These are phyloP conservation scores for Umbelopsis sp. DNA, from an alignment of 371 early-diverging fungal species.

Conservation along the genomic window DNA sequence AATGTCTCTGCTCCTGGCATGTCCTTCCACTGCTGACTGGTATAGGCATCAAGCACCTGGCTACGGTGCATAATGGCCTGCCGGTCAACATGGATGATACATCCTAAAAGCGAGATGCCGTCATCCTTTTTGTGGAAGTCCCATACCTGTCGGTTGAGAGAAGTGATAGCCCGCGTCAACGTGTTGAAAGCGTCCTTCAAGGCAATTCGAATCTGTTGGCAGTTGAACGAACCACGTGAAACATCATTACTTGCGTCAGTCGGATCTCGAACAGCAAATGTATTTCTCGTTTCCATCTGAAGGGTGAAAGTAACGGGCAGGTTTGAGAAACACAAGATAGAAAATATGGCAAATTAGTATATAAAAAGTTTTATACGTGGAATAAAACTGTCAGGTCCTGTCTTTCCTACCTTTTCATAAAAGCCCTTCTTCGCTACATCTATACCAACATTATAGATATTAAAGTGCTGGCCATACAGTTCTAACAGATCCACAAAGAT, in stretches of 20 bases:
- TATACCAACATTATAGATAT: slow-evolving; percentile 72
- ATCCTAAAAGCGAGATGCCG: slow-evolving; percentile 1
- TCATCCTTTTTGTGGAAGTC: neutral
- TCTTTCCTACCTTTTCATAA: slow-evolving; percentile 51
- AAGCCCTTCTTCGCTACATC: slow-evolving; percentile 61
- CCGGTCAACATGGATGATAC: neutral
- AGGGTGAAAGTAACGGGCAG: neutral
- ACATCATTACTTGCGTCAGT: slow-evolving; percentile 65
- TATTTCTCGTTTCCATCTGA: slow-evolving; percentile 28
- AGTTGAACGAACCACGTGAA: slow-evolving; percentile 48
- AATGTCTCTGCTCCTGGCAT: slow-evolving; percentile 8
- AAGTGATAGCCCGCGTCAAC: slow-evolving; percentile 34
- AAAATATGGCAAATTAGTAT: too few species aligned
- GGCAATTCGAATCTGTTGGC: slow-evolving; percentile 31
- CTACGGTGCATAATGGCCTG: neutral
- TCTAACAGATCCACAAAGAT: slow-evolving; percentile 96
- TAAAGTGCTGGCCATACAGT: slow-evolving; percentile 88
- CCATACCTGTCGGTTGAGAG: slow-evolving; percentile 2
- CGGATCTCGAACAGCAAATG: slow-evolving; percentile 64
- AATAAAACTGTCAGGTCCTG: neutral
- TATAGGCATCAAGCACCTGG: slow-evolving; percentile 1
- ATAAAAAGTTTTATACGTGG: too few species aligned
- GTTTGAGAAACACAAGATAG: too few species aligned
- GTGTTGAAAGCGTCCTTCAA: slow-evolving; percentile 43
- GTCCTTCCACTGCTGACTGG: slow-evolving; percentile 12